Evolutionary conservation across 2,329 filamentous ascomycete genomes (phyloP), one percentile per base, ranked within the genome.

Genomic region (Lecanoromycetidae sp.): DNA sequence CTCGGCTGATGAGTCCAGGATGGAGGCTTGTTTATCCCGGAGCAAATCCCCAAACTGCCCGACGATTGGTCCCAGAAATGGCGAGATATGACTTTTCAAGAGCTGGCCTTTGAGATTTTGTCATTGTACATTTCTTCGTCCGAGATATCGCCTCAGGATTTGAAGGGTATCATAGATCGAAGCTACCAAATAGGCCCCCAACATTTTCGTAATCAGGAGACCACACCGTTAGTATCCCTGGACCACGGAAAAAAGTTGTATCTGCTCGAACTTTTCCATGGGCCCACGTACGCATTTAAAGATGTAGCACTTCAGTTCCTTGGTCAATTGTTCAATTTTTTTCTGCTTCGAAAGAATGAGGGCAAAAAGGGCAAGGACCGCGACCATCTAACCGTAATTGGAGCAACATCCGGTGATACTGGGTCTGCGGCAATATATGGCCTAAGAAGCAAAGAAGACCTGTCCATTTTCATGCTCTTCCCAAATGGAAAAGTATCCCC

Each of bases 201-300:
- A n/a, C n/a, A n/a, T n/a, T 98, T 98, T 71, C 83, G 88, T 56
- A 74, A 78, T 27, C 68, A 79, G 34, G 79, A 93, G 46, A 79
- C 86, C 34, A 87, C 86, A 0, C 91, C 91, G 0, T 67, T 91
- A 22, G 75, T 85, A 35, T 78, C 83, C n/a, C 72, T 95, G 44
- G 76, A 90, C 60, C 71, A 77, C 57, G 63, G 72, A 51, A 72
- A 77, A 56, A 83, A 90, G 61, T 71, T 95, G 34, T 80, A 94
- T 61, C 71, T 95, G 47, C 77, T 98, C 27, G 91, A 98, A 66
- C 76, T 98, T 35, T 98, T 96, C 73, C 90, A 96, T 63, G 91
- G 91, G 1, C 91, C 87, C 6, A 93, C 82, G 0, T 44, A 78
- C 62, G 84, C 90, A 2, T 96, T 96, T 72, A 94, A 96, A 68